Evolutionary conservation across 108 stramenopile species (phyloP), one percentile per base, ranked within the genome.

Genomic region (Cylindrotheca closterium): DNA sequence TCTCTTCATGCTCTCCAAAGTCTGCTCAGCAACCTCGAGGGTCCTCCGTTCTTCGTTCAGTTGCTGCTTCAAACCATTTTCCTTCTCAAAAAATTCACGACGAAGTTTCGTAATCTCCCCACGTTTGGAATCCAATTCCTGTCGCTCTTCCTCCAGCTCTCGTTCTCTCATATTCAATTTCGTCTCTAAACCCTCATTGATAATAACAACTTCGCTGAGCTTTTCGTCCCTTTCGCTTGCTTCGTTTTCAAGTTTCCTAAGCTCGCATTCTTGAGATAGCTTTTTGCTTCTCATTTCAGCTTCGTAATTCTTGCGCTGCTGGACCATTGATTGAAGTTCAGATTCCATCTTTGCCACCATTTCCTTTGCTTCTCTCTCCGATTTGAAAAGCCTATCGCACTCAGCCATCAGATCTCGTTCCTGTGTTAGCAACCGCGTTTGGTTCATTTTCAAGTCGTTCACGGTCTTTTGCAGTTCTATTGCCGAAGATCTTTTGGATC

Each of bases 201-300:
- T 70, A 15, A 61, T 61, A 4, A 79, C 79, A 69, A 79, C 64
- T 19, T 75, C 79, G 4, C 54, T 63, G 8, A 74, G 57, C 37
- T 54, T 28, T n/a, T 33, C 27, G 4, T 47, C 12, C 45, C 55
- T 12, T 33, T 71, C 53, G 3, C 46, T 29, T 18, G 54, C 8
- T 23, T 74, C 68, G 24, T 58, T 30, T 29, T 60, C 25, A 28
- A 32, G 56, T 19, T 19, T 21, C 18, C 63, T 22, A 2, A 63
- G 27, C 10, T 65, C 34, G 47, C 33, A 18, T 3, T 42, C 31
- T 55, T 64, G 55, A 8, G 33, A 15, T 0, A 64, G 62, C 31
- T 49, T 22, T 0, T 61, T 48, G 52, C 65, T 60, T 46, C 61
- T 53, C 2, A 42, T 34, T 55, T 64, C 34, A 4, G 33, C 19